A percentile compares a stretch with the other conserved stretches of the same genome.
Conservation (phyloP, 2,329 filamentous ascomycete genomes). For the Tolypocladium ovalisporum region DNA sequence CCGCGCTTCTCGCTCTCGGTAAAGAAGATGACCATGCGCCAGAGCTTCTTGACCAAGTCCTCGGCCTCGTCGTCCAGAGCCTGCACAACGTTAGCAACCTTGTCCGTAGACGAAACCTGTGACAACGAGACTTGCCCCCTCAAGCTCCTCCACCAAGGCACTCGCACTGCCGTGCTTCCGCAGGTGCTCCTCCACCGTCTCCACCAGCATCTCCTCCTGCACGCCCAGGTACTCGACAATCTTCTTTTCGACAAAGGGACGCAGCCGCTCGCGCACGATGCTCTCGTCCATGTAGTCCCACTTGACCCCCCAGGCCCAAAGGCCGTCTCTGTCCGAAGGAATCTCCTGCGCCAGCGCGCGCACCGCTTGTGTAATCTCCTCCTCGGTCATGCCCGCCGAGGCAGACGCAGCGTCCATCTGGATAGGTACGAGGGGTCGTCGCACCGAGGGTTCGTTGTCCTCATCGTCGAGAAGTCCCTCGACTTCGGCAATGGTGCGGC, state of each 20-base stretch:
- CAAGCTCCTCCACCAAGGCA: conserved; percentile 73
- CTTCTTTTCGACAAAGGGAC: conserved; percentile 96
- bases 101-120: background rate
- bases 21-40: conserved; percentile 98
- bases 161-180: conserved; percentile 64
- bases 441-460: conserved; percentile 63
- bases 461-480: conserved; percentile 93
- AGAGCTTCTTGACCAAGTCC: conserved; percentile 88
- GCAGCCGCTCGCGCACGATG: conserved; percentile 73
- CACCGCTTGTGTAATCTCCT: conserved; percentile 76
- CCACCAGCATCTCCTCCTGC: conserved; percentile 90
- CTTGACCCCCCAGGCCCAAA: conserved; percentile 88
- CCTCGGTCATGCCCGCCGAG: conserved; percentile 59
- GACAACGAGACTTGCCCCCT: conserved; percentile 50
- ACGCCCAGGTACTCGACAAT: conserved; percentile 94
- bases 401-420: conserved; percentile 63
- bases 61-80: conserved; percentile 92
- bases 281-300: conserved; percentile 84
- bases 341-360: conserved; percentile 81
- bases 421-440: conserved; percentile 70
- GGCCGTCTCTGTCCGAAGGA: conserved; percentile 69
- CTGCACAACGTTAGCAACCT: conserved; percentile 30
- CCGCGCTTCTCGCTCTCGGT: conserved; percentile 89
- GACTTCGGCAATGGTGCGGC: conserved; percentile 83
- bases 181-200: conserved; percentile 82